phyloP scores from a whole-genome alignment of 2,329 filamentous ascomycete genomes.

The Diaporthe sp. region DNA sequence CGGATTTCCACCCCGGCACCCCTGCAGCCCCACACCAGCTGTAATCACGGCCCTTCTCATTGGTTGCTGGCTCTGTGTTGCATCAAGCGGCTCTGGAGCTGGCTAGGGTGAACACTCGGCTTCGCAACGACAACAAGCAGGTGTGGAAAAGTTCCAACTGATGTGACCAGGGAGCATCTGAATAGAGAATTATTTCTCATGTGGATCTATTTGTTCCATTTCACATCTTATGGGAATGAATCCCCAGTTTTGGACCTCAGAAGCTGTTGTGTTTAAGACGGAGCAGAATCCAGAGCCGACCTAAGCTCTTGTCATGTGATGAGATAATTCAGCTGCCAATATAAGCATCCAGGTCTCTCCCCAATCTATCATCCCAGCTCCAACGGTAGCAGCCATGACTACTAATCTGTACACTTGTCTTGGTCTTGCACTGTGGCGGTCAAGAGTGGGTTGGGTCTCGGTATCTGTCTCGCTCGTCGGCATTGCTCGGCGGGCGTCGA shows the following conservation, averaged over 20 bases:
- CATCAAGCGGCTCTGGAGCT: conserved; percentile 24
- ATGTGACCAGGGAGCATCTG: not conserved
- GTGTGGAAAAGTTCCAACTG: not conserved
- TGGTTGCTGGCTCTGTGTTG: not conserved
- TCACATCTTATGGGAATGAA: not conserved
- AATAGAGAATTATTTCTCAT: not conserved
- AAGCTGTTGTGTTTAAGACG: not conserved
- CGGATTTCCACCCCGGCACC: not conserved
- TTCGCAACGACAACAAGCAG: not conserved
- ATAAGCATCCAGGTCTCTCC: not conserved
- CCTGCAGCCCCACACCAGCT: conserved; percentile 26
- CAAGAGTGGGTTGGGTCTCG: not conserved
- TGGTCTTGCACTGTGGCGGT: too few relatives aligned
- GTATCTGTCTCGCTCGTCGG: not conserved
- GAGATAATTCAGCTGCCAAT: too few relatives aligned
- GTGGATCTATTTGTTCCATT: not conserved
- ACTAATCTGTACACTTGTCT: not conserved
- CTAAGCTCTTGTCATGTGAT: not conserved
- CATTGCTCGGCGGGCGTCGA: not conserved
- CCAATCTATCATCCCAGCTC: not conserved
- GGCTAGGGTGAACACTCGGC: not conserved
- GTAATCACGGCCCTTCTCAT: conserved; percentile 4
- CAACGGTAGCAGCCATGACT: not conserved
- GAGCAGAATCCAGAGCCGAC: not conserved
- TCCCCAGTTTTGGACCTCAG: not conserved